Evolutionary conservation across 1,284 basidiomycete genomes (phyloP).

Genomic region (Mycena citricolor): DNA sequence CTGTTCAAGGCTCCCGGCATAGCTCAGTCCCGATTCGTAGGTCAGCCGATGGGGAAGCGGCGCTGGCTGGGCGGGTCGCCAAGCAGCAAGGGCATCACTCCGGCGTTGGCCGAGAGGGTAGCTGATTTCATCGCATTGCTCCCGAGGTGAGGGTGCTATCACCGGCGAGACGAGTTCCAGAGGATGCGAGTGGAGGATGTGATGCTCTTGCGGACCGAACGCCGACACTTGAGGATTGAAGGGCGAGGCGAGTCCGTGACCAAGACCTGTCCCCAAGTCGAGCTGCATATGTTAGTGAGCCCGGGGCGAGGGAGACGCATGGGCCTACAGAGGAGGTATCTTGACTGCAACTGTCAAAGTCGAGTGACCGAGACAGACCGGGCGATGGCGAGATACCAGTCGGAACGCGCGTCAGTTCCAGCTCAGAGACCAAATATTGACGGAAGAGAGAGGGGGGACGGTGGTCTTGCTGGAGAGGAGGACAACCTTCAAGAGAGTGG

Average conservation of each 20-base stretch:
- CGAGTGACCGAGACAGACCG: too few relatives aligned
- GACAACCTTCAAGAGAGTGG: slow-evolving; percentile 15
- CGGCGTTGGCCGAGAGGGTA: slow-evolving; percentile 2
- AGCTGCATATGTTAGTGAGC: too few relatives aligned
- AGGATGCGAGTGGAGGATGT: slow-evolving; percentile 1
- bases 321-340: too few relatives aligned
- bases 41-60: neutral
- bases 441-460: slow-evolving; percentile 8
- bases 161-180: neutral
- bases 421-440: slow-evolving; percentile 3
- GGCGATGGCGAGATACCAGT: too few relatives aligned
- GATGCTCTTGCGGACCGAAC: too few relatives aligned
- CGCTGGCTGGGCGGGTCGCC: slow-evolving; percentile 9
- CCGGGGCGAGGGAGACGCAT: too few relatives aligned
- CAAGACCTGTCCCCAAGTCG: too few relatives aligned
- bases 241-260: slow-evolving; percentile 15
- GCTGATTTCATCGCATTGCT: neutral
- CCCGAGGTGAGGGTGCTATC: neutral
- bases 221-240: slow-evolving; percentile 14
- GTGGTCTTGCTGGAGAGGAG: too few relatives aligned
- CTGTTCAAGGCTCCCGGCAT: slow-evolving; percentile 13
- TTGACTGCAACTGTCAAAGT: too few relatives aligned
- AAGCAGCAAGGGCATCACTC: neutral
- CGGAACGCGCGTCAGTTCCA: slow-evolving; percentile 1
- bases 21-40: neutral